A percentile compares a stretch with the other conserved stretches of the same genome.
Evolutionary conservation across 2,329 filamentous ascomycete genomes (phyloP).

Genomic region (Aureobasidium pullulans): DNA sequence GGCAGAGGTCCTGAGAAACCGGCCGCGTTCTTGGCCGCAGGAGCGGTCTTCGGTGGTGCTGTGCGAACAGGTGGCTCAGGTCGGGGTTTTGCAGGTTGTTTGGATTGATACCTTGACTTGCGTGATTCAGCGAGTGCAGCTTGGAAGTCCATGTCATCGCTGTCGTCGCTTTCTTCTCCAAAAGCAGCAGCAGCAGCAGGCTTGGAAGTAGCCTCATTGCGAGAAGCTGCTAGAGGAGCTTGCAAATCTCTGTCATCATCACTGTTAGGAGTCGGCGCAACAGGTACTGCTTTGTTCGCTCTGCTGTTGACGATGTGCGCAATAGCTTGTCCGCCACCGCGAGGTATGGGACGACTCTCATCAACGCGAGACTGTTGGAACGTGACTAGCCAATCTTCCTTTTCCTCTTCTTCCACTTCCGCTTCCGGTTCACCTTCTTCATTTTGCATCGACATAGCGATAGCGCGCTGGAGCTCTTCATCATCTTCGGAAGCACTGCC

Average conservation of each 20-base stretch:
- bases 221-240: not conserved
- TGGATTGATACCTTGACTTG: constrained; percentile 27
- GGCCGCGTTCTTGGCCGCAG: constrained; percentile 22
- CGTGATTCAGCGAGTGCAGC: constrained; percentile 67
- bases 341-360: constrained; percentile 37
- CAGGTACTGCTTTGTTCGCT: constrained; percentile 52
- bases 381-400: constrained; percentile 43
- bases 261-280: not conserved
- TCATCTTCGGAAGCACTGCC: constrained; percentile 50
- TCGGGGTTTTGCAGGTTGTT: constrained; percentile 16
- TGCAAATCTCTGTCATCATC: not conserved
- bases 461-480: constrained; percentile 71
- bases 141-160: constrained; percentile 70
- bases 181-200: constrained; percentile 13
- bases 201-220: not conserved
- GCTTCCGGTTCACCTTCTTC: constrained; percentile 44
- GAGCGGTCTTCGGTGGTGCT: constrained; percentile 15
- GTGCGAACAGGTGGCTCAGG: not conserved
- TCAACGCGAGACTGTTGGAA: constrained; percentile 39
- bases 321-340: constrained; percentile 50
- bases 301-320: constrained; percentile 69
- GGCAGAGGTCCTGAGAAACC: constrained; percentile 73
- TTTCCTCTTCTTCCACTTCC: constrained; percentile 31
- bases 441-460: constrained; percentile 70
- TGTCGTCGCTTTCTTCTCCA: constrained; percentile 44